Evolutionary conservation across 345 rosid species (phyloP), one percentile per base, ranked within the genome.

Genomic region (Salix caprea): DNA sequence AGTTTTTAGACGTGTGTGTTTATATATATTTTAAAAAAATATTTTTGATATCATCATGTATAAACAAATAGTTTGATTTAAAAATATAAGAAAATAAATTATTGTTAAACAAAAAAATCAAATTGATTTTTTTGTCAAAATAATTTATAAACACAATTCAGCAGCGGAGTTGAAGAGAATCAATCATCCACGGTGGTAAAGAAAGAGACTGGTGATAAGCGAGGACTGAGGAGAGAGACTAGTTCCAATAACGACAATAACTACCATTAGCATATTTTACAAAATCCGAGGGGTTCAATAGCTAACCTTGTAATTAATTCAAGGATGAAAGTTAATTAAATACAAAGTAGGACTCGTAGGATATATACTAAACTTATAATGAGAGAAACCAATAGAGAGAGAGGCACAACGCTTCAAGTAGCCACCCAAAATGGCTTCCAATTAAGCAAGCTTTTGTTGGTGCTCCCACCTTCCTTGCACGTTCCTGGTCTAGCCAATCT

Each of bases 361-460:
- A 3, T 39, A 15, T 52, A 6, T 46, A 60, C 52, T 1, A 15
- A 28, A 26, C 7, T 19, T 36, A 40, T 26, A n/a, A 66, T 10
- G 24, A 5, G 36, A 30, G 56, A 67, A 3, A 54, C 36, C 37
- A 9, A 56, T 14, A 75, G 3, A 56, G 44, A 15, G 34, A 14
- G 1, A 23, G 46, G 1, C 7, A 19, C 18, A 14, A 19, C 11
- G 28, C 26, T 61, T 61, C 15, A 79, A 61, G 77, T 68, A 15
- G 81, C 77, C 73, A 79, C 81, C 69, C 65, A 74, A 62, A 68
- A 73, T 24, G 66, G 70, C 66, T 69, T 65, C 77, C 70, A 72
- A 60, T 23, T 42, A 23, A 66, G 58, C 70, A 80, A 30, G 30
- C 37, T 46, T 40, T 71, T 60, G 69, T 3, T 67, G 30, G 74